Evolutionary conservation across 148 eudicot species (phyloP).

Genomic region (Agrostemma githago): DNA sequence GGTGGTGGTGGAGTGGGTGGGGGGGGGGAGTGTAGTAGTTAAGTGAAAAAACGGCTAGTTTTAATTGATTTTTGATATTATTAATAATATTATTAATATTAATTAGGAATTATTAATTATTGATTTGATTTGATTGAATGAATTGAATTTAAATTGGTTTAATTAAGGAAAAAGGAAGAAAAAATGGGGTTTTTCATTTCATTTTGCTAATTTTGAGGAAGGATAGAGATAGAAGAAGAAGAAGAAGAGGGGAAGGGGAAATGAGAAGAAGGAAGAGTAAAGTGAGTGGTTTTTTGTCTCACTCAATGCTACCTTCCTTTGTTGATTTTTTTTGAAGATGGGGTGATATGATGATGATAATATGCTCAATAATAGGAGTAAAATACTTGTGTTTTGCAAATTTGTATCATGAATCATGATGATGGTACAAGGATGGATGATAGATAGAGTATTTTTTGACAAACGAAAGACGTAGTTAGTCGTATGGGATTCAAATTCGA

Average conservation of each 20-base stretch:
- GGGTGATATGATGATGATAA: too few relatives aligned
- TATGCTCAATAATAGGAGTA: neutral
- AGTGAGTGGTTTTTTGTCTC: constrained; percentile 1
- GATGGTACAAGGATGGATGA: too few relatives aligned
- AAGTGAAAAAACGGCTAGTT: neutral
- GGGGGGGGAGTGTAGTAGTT: neutral
- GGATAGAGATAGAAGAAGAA: neutral
- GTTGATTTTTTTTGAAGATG: neutral
- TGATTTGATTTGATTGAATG: too few relatives aligned
- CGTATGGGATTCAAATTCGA: too few relatives aligned
- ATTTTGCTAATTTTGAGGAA: neutral
- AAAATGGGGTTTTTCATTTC: neutral
- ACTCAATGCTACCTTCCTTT: neutral
- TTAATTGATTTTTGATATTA: neutral
- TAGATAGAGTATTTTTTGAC: too few relatives aligned
- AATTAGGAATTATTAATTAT: too few relatives aligned
- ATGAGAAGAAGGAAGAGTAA: neutral
- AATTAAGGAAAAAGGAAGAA: neutral
- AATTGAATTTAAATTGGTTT: neutral
- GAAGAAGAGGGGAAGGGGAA: neutral
- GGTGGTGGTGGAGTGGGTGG: neutral
- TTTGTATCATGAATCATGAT: too few relatives aligned
- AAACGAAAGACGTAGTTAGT: too few relatives aligned
- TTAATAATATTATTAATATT: too few relatives aligned
- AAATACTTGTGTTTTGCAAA: too few relatives aligned